Evolutionary conservation across 345 rosid species (phyloP).

Genomic region (Populus alba): DNA sequence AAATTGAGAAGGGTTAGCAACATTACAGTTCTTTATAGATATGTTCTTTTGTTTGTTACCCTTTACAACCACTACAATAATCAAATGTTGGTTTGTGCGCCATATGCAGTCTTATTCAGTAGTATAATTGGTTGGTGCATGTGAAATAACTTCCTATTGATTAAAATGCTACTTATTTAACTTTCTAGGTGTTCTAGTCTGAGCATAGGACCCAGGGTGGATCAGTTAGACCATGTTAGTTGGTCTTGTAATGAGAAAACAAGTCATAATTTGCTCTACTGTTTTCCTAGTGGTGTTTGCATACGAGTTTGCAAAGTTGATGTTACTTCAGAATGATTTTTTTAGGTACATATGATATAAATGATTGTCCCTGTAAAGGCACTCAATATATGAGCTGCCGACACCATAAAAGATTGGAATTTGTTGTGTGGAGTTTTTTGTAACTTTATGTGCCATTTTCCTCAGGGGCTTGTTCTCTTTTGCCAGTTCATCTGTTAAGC

Average conservation of each 20-base stretch:
- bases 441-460: background rate
- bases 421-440: background rate
- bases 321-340: background rate
- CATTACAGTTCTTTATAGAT: background rate
- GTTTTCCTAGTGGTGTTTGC: background rate
- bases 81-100: background rate
- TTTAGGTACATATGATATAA: background rate
- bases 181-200: background rate
- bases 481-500: background rate
- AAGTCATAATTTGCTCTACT: background rate
- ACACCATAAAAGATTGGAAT: background rate
- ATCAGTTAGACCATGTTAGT: background rate
- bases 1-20: background rate
- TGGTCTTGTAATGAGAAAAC: background rate
- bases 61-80: background rate
- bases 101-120: background rate
- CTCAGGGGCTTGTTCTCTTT: background rate
- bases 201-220: background rate
- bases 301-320: background rate
- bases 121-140: background rate
- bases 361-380: background rate
- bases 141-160: background rate
- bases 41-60: background rate
- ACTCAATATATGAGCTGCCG: no score
- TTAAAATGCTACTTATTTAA: background rate